A percentile compares a stretch with the other conserved stretches of the same genome.
Evolutionary conservation across 2,329 filamentous ascomycete genomes (phyloP).

Genomic region (Davidsoniella australis): DNA sequence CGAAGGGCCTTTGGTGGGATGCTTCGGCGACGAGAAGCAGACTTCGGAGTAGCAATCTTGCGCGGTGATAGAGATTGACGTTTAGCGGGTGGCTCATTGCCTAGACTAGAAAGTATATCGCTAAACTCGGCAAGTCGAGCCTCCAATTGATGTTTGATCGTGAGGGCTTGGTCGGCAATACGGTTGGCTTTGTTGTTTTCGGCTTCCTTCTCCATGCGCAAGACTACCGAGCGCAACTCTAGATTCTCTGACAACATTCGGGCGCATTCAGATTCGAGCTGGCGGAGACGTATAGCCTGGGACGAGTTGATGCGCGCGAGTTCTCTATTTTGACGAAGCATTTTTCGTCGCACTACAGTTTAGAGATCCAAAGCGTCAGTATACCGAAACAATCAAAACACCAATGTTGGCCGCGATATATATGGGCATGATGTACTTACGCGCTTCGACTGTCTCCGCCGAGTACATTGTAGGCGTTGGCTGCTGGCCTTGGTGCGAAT

Average conservation of each 20-base stretch:
- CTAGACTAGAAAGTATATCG: constrained; percentile 47
- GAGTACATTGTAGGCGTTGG: constrained; percentile 9
- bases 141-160: constrained; percentile 55
- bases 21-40: constrained; percentile 28
- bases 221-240: constrained; percentile 49
- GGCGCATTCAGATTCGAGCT: constrained; percentile 58
- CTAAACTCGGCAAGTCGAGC: constrained; percentile 56
- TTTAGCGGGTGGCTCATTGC: constrained; percentile 39
- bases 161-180: constrained; percentile 47
- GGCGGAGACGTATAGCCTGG: constrained; percentile 60
- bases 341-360: constrained; percentile 53
- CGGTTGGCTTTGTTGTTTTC: constrained; percentile 41
- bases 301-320: constrained; percentile 64
- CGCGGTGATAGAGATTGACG: constrained; percentile 25
- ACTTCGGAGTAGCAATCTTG: constrained; percentile 25
- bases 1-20: constrained; percentile 39
- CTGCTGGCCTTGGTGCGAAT: constrained; percentile 35
- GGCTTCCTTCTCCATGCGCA: constrained; percentile 51
- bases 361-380: constrained; percentile 9
- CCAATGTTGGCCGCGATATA: too few relatives aligned
- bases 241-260: constrained; percentile 66
- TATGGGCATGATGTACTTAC: constrained; percentile 31
- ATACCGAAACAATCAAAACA: not conserved
- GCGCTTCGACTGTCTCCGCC: constrained; percentile 49
- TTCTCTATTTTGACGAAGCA: constrained; percentile 69